Percentiles rank a stretch among this genome's conserved stretches.
Evolutionary conservation across 257 asterid genomes (phyloP).

Genomic region (Solanum dulcamara): DNA sequence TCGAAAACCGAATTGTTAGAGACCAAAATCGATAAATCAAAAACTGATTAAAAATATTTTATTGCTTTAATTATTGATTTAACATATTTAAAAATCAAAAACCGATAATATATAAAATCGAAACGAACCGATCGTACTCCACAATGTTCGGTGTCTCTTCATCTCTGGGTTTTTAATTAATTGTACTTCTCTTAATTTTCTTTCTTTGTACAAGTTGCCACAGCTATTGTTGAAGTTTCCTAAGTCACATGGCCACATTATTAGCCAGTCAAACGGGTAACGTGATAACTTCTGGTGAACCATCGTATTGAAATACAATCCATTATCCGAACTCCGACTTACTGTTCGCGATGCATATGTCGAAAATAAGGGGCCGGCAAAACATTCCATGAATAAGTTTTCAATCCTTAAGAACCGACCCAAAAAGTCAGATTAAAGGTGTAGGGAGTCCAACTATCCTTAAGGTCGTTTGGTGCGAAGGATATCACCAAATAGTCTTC

Average conservation of each 20-base stretch:
- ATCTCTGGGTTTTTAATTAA: not conserved
- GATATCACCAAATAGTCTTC: no score
- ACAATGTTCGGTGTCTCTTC: constrained; percentile 21
- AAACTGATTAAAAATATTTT: no score
- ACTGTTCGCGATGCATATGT: not conserved
- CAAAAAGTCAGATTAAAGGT: not conserved
- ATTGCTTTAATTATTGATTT: no score
- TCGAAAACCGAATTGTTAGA: no score
- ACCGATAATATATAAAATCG: no score
- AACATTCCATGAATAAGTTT: not conserved
- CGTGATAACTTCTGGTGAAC: not conserved
- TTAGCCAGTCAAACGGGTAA: constrained; percentile 42
- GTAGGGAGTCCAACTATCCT: not conserved
- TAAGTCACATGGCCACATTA: constrained; percentile 26
- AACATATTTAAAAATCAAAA: no score
- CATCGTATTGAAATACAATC: not conserved
- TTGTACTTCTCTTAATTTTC: not conserved
- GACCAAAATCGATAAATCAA: no score
- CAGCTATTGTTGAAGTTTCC: constrained; percentile 21
- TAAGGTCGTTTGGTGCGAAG: no score
- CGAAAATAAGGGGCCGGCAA: not conserved
- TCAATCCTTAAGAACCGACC: not conserved
- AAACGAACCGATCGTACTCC: no score
- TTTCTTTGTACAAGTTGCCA: not conserved
- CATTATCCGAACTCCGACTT: not conserved